Evolutionary conservation across 305 asterid species (phyloP).

Genomic region (Fraxinus platypoda): DNA sequence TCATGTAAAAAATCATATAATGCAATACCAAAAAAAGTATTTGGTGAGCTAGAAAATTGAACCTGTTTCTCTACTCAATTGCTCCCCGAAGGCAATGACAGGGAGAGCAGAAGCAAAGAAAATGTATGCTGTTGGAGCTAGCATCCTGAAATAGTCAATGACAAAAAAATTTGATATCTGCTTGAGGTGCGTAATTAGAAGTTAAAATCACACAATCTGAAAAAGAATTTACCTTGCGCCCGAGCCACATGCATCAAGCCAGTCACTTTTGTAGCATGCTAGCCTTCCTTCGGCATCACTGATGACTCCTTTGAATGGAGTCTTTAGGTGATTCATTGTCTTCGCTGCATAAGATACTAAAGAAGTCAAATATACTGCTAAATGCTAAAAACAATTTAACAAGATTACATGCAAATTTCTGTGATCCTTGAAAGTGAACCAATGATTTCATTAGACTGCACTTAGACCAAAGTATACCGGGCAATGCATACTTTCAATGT

Average conservation of each 20-base stretch:
- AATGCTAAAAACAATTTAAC: neutral
- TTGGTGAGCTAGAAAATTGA: neutral
- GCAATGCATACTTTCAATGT: neutral
- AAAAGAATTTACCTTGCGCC: conserved; percentile 54
- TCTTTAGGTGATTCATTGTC: conserved; percentile 49
- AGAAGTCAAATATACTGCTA: conserved; percentile 17
- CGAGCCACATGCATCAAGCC: conserved; percentile 63
- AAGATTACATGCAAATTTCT: neutral
- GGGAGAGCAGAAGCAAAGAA: conserved; percentile 98
- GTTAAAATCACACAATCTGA: neutral
- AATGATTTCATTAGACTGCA: neutral
- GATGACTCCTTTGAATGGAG: conserved; percentile 67
- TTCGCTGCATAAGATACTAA: conserved; percentile 34
- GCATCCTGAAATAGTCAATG: conserved; percentile 53
- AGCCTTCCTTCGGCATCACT: conserved; percentile 67
- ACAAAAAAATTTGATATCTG: conserved; percentile 9
- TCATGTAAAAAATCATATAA: neutral
- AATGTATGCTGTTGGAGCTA: conserved; percentile 89
- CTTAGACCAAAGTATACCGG: neutral
- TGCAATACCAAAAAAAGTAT: neutral
- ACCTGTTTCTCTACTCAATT: conserved; percentile 88
- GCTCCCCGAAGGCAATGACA: conserved; percentile 93
- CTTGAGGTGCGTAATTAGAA: neutral
- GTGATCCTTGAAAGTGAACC: neutral
- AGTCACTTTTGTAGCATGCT: conserved; percentile 72